Conservation (phyloP, 441 rosid species). For the Gossypium aridum region DNA sequence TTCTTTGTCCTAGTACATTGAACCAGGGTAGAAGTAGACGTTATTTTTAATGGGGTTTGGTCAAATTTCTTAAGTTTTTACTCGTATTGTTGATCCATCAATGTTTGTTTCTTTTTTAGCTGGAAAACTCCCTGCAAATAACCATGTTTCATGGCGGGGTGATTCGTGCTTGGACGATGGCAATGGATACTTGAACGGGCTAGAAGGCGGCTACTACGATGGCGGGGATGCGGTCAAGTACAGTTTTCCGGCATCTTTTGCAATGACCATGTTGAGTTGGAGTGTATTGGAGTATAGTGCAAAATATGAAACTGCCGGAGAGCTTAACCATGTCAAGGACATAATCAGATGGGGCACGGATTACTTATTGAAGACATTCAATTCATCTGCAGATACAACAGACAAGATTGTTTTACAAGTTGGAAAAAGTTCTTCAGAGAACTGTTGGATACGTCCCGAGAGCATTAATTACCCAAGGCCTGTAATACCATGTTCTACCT, state of each 20-base stretch:
- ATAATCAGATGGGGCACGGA: conserved; percentile 74
- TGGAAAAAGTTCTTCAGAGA: conserved; percentile 64
- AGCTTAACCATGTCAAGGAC: conserved; percentile 71
- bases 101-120: conserved; percentile 32
- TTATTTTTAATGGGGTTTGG: not conserved
- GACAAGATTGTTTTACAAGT: conserved; percentile 47
- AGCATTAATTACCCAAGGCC: conserved; percentile 63
- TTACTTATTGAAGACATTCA: conserved; percentile 69
- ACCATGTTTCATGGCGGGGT: conserved; percentile 84
- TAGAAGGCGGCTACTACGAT: conserved; percentile 79
- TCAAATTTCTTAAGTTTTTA: not conserved
- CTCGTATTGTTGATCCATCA: not conserved
- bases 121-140: conserved; percentile 61
- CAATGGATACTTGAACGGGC: conserved; percentile 47
- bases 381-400: conserved; percentile 56
- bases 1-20: not conserved
- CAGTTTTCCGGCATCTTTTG: conserved; percentile 64
- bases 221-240: conserved; percentile 91
- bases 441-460: conserved; percentile 97
- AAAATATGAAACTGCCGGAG: conserved; percentile 74
- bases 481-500: conserved; percentile 32
- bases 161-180: conserved; percentile 71
- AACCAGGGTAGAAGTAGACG: not conserved
- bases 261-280: conserved; percentile 95
- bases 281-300: conserved; percentile 88